Evolutionary conservation across 2,329 filamentous ascomycete genomes (phyloP), one percentile per base, ranked within the genome.

Genomic region (Hypoxylon sp.): DNA sequence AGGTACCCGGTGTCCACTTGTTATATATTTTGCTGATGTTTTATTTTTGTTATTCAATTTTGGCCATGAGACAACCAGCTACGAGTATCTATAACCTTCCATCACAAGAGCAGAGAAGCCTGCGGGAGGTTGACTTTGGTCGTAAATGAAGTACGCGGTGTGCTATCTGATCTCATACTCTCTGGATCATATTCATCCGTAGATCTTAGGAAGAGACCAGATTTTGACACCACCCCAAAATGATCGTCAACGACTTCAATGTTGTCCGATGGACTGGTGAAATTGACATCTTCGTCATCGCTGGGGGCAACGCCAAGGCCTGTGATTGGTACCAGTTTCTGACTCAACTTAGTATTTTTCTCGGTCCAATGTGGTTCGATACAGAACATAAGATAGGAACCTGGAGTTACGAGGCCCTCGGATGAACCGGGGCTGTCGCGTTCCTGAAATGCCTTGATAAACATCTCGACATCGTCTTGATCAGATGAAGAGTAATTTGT

Each of bases 341-440:
- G 68, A 39, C 54, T 66, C 39, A 53, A 50, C 43, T 43, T 49
- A 32, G 60, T 32, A 43, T 70, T 65, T 37, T 62, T 47, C 32
- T 52, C 41, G 28, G 62, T 64, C 49, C 47, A 60, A 39, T 71
- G 67, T 48, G 72, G 77, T 58, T 80, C 77, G 32, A 86, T 80
- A 68, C 90, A 87, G 73, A 91, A 92, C 71, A 90, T 86, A 19
- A 94, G 84, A 49, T 78, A 84, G 13, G 90, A 87, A 6, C 89
- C 90, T 4, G 87, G 82, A 24, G 83, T 82, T 5, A 87, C 86
- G 57, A 91, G 82, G 46, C 86, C 84, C 7, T 82, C 81, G 6
- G 86, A 76, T 3, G 79, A 76, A 20, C 70, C 58, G n/a, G 64
- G 64, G 10, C 53, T 72, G 44, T 73, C 60, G 22, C 72, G 68